Base-by-base conservation (phyloP, 192 early-diverging fungal genomes). In the Coemansia nantahalensis region DNA sequence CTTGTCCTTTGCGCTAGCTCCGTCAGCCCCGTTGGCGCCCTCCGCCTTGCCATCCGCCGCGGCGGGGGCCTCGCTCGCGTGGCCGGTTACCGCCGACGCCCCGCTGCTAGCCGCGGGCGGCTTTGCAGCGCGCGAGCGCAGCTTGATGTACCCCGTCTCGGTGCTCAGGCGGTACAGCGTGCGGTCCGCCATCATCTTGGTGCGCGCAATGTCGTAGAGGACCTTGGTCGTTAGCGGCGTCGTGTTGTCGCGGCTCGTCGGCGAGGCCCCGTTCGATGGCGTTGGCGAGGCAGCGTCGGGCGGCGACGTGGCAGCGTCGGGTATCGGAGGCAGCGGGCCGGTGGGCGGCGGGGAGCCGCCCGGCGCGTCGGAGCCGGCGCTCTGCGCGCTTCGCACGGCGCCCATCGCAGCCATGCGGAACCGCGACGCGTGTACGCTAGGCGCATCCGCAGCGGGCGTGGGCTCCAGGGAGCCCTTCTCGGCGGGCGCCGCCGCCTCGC, bases 101-200 rank as follows among this genome's bases (percentile, higher is more conserved):
- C 50, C 35, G 8, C 43, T 32, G 7, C 26, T 24, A 15, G 44
- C 23, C 4, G 24, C 54, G 8, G 39, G 42, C 1, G 54, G 15
- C 37, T 58, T 61, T 2, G 54, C 36, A 1, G 65, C 55, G 40
- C 51, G 59, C 23, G 63, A 62, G 52, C 71, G 65, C 13, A 75
- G 65, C 53, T 75, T 75, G 56, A 75, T 56, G 34, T 57, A 67
- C 4, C 71, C 71, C 1, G 71, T 75, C 18, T 75, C 71, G 11
- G 55, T 59, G 52, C 71, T 75, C 31, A 75, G 59, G 10, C 55
- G 59, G 37, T 59, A 68, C 22, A 68, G 51, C 33, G 64, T 53
- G 31, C 71, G 71, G 38, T 59, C 43, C 18, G 71, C 34, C 52
- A 75, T 47, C 37, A 75, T 68, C 36, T 75, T 67, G 41, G 65